phyloP scores from a whole-genome alignment of 2,329 filamentous ascomycete genomes.

The Pyrenochaeta sp. region DNA sequence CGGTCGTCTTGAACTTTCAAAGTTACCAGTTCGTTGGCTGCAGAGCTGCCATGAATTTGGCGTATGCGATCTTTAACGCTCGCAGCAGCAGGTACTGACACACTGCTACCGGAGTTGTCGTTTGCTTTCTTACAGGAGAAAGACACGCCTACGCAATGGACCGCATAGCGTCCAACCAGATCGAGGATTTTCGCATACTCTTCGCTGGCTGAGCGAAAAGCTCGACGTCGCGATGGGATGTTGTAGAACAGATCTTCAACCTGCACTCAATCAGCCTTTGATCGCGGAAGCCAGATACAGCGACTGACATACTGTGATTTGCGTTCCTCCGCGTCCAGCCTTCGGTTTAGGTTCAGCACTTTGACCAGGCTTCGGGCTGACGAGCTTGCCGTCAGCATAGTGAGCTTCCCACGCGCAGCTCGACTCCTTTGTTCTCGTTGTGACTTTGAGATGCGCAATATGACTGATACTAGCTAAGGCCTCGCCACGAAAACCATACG shows the following conservation, averaged over 20 bases:
- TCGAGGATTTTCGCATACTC: slow-evolving; percentile 99
- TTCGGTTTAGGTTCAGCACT: slow-evolving; percentile 84
- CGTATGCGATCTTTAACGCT: slow-evolving; percentile 83
- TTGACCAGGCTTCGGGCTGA: slow-evolving; percentile 87
- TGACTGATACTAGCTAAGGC: slow-evolving; percentile 97
- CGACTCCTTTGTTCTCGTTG: slow-evolving; percentile 89
- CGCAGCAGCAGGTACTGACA: slow-evolving; percentile 79
- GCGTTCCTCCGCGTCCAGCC: slow-evolving; percentile 87
- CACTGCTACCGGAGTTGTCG: slow-evolving; percentile 76
- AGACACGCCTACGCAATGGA: slow-evolving; percentile 89
- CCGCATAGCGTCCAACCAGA: slow-evolving; percentile 88
- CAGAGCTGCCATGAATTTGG: slow-evolving; percentile 82
- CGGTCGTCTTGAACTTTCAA: slow-evolving; percentile 76
- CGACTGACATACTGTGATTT: slow-evolving; percentile 74
- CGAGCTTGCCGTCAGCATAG: slow-evolving; percentile 83
- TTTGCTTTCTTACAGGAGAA: slow-evolving; percentile 98
- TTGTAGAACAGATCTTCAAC: slow-evolving; percentile 98
- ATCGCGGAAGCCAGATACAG: background rate
- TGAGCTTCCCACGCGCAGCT: slow-evolving; percentile 89
- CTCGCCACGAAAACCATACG: slow-evolving; percentile 97
- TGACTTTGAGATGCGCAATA: slow-evolving; percentile 94
- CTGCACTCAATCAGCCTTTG: slow-evolving; percentile 43
- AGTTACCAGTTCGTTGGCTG: slow-evolving; percentile 87
- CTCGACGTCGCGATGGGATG: slow-evolving; percentile 83
- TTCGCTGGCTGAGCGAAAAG: slow-evolving; percentile 90